Percentiles rank a stretch among this genome's conserved stretches.
Conservation (phyloP, 768 basidiomycete species). For the Pulveroboletus ravenelii region DNA sequence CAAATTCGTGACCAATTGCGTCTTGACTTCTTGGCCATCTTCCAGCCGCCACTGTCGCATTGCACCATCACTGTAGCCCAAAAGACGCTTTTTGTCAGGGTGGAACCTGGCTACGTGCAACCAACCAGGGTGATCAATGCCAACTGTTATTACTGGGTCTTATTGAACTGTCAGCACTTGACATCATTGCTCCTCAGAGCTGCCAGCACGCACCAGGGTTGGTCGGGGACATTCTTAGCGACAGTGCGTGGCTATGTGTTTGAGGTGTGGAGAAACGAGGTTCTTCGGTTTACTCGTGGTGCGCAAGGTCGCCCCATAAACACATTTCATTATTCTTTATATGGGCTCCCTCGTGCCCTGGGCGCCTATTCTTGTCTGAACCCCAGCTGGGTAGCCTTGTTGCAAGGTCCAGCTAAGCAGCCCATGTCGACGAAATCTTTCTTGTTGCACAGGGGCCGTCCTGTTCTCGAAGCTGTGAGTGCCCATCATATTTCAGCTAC, state of each 20-base stretch:
- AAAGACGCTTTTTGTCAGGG: not conserved
- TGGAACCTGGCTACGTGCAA: not conserved
- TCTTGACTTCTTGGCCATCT: not conserved
- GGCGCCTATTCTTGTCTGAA: not conserved
- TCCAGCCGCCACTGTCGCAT: not conserved
- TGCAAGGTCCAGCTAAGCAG: too few relatives aligned
- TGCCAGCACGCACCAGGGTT: not conserved
- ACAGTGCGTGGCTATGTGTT: not conserved
- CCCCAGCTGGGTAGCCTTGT: too few relatives aligned
- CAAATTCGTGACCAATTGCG: not conserved
- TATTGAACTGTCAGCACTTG: not conserved
- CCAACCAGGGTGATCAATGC: not conserved
- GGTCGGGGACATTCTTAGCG: not conserved
- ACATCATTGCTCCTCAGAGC: not conserved
- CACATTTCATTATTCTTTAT: not conserved
- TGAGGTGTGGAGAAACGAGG: too few relatives aligned
- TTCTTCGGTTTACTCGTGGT: too few relatives aligned
- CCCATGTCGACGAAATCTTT: too few relatives aligned
- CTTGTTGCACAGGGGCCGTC: too few relatives aligned
- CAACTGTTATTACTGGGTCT: not conserved
- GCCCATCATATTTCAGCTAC: too few relatives aligned
- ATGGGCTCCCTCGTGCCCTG: not conserved
- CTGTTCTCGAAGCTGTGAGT: not conserved
- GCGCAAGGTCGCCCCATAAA: not conserved
- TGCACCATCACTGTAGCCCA: not conserved